Percentiles rank a stretch among this genome's conserved stretches.
phyloP scores from a whole-genome alignment of 208 protist species.

The Trypanosoma cruzi region DNA sequence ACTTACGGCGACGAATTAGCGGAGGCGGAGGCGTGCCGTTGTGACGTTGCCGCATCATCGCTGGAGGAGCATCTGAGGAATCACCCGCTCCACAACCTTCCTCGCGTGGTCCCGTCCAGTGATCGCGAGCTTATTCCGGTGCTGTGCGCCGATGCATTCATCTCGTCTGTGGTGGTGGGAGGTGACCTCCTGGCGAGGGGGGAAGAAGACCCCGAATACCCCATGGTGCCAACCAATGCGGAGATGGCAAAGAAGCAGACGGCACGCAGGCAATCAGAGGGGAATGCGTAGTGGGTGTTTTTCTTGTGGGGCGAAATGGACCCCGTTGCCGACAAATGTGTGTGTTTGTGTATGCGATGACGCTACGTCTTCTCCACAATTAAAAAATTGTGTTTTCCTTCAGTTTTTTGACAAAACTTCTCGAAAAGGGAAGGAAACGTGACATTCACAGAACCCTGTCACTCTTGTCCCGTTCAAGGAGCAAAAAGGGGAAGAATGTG shows the following conservation, averaged over 20 bases:
- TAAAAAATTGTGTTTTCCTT: no score
- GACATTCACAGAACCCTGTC: no score
- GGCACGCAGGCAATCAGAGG: background rate
- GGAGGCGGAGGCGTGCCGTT: slow-evolving; percentile 30
- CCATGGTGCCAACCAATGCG: slow-evolving; percentile 72
- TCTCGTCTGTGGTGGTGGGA: slow-evolving; percentile 66
- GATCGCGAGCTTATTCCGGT: slow-evolving; percentile 61
- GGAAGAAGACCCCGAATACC: slow-evolving; percentile 68
- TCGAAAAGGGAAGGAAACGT: no score
- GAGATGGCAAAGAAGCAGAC: slow-evolving; percentile 21
- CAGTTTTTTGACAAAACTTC: no score
- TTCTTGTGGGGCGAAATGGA: no score
- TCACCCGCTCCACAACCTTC: slow-evolving; percentile 51
- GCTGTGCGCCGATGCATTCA: slow-evolving; percentile 65
- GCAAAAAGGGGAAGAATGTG: no score
- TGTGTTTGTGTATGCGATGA: no score
- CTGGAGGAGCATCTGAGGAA: slow-evolving; percentile 49
- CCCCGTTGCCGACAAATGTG: no score
- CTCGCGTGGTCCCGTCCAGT: slow-evolving; percentile 33
- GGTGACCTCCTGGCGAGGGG: slow-evolving; percentile 41
- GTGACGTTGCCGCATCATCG: slow-evolving; percentile 18
- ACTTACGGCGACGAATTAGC: slow-evolving; percentile 22
- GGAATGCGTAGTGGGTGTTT: background rate
- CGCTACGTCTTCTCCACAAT: no score
- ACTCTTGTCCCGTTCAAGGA: no score